These are phyloP conservation scores for Pseudogymnoascus sp. DNA, from an alignment of 2,329 filamentous ascomycete genomes.

Conservation along the genomic window DNA sequence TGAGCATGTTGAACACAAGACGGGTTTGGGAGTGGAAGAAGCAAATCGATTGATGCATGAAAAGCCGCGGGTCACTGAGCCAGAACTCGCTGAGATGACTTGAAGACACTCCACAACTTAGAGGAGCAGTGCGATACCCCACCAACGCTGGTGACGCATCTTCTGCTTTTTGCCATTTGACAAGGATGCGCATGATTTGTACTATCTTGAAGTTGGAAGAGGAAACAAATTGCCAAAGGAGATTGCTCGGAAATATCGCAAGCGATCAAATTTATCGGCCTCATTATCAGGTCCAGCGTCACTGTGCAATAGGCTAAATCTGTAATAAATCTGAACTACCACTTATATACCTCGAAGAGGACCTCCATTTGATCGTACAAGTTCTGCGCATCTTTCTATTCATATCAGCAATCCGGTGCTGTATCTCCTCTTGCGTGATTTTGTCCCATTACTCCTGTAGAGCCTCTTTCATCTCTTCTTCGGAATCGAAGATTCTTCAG, in stretches of 20 bases:
- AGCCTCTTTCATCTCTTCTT: constrained; percentile 14
- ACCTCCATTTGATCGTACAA: constrained; percentile 9
- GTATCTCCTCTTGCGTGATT: constrained; percentile 13
- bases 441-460: constrained; percentile 16
- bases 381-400: constrained; percentile 10
- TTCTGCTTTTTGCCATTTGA: constrained; percentile 1
- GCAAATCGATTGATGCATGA: constrained; percentile 12
- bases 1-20: constrained; percentile 44
- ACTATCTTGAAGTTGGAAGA: constrained; percentile 7
- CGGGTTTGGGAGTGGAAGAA: constrained; percentile 30
- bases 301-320: not conserved
- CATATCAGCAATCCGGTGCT: constrained; percentile 12
- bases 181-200: not conserved
- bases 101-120: constrained; percentile 7
- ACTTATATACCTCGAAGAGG: constrained; percentile 5
- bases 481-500: constrained; percentile 12
- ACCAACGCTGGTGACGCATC: constrained; percentile 6
- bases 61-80: constrained; percentile 10
- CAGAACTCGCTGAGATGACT: constrained; percentile 10
- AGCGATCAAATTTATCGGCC: constrained; percentile 12
- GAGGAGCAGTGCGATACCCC: not conserved
- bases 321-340: constrained; percentile 9
- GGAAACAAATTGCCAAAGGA: constrained; percentile 11
- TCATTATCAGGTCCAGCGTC: constrained; percentile 11
- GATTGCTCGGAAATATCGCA: constrained; percentile 10